A percentile compares a stretch with the other conserved stretches of the same genome.
Evolutionary conservation across 1,139 yeast genomes (phyloP).

Genomic region (Yamadazyma aaseri): DNA sequence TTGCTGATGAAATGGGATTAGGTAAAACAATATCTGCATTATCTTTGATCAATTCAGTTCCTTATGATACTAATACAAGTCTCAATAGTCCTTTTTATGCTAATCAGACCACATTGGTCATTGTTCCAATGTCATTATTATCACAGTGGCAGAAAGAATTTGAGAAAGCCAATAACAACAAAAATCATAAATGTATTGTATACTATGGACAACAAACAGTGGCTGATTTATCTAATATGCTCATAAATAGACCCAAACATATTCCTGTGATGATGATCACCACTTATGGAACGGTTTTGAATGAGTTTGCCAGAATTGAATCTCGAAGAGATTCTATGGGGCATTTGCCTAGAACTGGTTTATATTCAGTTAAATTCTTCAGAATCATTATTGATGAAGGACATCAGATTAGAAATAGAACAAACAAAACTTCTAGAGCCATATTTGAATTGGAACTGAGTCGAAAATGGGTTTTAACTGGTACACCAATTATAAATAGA

Average conservation of each 20-base stretch:
- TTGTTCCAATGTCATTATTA: constrained; percentile 88
- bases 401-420: constrained; percentile 80
- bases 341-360: constrained; percentile 43
- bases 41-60: constrained; percentile 67
- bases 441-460: constrained; percentile 62
- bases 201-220: constrained; percentile 72
- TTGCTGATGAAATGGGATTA: constrained; percentile 98
- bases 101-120: constrained; percentile 66
- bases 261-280: constrained; percentile 80
- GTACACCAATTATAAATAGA: constrained; percentile 90
- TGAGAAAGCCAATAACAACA: constrained; percentile 52
- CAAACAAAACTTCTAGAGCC: constrained; percentile 80
- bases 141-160: constrained; percentile 92
- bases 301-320: constrained; percentile 56
- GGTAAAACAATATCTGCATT: constrained; percentile 90
- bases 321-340: constrained; percentile 30
- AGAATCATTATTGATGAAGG: constrained; percentile 90
- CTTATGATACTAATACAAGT: constrained; percentile 36
- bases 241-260: constrained; percentile 33
- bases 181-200: constrained; percentile 46
- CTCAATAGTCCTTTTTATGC: constrained; percentile 47
- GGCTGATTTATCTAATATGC: constrained; percentile 42
- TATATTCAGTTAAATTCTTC: constrained; percentile 73
- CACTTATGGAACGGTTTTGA: constrained; percentile 83
- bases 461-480: constrained; percentile 85